Conservation (phyloP, 1,284 basidiomycete species). For the Ceratobasidium sp. region DNA sequence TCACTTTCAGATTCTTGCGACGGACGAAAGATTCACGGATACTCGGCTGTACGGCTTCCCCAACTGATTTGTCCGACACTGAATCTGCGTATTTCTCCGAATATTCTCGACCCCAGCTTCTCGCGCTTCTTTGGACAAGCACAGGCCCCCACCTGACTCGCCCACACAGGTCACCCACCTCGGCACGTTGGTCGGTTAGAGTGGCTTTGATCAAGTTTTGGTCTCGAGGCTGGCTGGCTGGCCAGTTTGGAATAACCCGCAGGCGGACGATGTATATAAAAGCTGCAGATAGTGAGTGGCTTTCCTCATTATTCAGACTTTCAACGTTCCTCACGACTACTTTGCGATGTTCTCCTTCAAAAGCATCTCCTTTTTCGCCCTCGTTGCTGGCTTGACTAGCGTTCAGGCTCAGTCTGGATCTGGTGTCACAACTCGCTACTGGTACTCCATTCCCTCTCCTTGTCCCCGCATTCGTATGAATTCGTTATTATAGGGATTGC, state of each 20-base stretch:
- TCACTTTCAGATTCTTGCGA: not conserved
- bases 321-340: not conserved
- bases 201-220: not conserved
- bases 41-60: not conserved
- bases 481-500: constrained; percentile 45
- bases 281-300: not conserved
- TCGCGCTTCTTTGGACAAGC: not conserved
- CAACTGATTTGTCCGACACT: not conserved
- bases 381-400: not conserved
- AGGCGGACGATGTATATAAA: not conserved
- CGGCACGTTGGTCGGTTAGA: not conserved
- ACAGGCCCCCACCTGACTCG: constrained; percentile 13
- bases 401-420: constrained; percentile 47
- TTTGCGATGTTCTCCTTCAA: constrained; percentile 25
- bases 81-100: not conserved
- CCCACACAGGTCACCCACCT: not conserved
- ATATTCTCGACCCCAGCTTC: not conserved
- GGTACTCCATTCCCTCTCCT: constrained; percentile 24
- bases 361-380: not conserved
- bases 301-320: not conserved
- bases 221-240: not conserved
- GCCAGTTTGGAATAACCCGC: not conserved
- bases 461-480: not conserved
- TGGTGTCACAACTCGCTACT: constrained; percentile 49
- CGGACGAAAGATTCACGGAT: not conserved